These are phyloP conservation scores for Ormosia emarginata DNA, from an alignment of 306 rosid species.

Conservation along the genomic window DNA sequence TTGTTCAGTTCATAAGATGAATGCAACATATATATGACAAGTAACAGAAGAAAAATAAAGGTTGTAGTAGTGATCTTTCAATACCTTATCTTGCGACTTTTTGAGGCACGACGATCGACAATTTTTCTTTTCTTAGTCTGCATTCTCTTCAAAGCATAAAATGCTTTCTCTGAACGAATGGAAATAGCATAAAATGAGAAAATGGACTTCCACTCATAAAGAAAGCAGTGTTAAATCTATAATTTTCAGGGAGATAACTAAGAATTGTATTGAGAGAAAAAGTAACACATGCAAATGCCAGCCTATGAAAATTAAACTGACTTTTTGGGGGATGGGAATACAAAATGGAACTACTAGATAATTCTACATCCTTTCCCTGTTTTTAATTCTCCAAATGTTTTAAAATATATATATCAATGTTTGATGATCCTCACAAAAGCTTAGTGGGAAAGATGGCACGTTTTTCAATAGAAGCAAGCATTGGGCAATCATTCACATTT, in stretches of 20 bases:
- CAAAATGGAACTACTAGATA: background rate
- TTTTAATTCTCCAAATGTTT: background rate
- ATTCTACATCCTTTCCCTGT: background rate
- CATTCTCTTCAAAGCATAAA: slow-evolving; percentile 60
- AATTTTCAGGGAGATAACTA: background rate
- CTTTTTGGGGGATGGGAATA: background rate
- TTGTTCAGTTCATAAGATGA: background rate
- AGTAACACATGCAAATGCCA: background rate
- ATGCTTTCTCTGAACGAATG: slow-evolving; percentile 50
- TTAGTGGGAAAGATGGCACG: background rate
- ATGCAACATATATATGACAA: background rate
- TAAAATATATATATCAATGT: background rate
- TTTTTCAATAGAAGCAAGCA: background rate
- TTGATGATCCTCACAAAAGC: background rate
- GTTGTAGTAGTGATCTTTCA: background rate
- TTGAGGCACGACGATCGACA: slow-evolving; percentile 86
- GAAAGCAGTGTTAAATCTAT: background rate
- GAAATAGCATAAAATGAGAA: slow-evolving; percentile 18
- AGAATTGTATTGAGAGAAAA: background rate
- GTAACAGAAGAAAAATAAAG: background rate
- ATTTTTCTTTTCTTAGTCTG: slow-evolving; percentile 84
- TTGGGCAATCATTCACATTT: background rate
- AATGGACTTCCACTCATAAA: background rate
- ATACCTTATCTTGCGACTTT: slow-evolving; percentile 94
- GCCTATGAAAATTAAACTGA: background rate